Evolutionary conservation across 768 basidiomycete genomes (phyloP), one percentile per base, ranked within the genome.

Genomic region (Chalciporus piperatus): DNA sequence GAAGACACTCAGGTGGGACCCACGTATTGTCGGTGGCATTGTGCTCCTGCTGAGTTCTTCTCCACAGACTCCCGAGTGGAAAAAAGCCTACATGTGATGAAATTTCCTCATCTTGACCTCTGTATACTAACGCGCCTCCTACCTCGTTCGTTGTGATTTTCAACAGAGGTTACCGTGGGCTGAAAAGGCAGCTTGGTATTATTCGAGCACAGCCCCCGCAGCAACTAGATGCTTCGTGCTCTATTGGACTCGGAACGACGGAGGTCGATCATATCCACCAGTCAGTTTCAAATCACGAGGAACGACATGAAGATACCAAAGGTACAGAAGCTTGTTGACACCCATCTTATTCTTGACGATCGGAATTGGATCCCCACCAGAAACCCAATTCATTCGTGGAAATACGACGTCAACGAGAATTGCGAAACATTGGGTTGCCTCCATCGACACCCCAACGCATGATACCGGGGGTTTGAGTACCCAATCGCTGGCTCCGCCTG

Each of bases 91-190:
- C 47, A 70, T 69, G 69, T 70, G 55, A 50, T 41, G 45, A 17
- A 23, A 46, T 44, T 8, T 22, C 46, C 32, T 39, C 32, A n/a
- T 44, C 35, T 14, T 6, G 12, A 10, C 23, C 5, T 6, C 17
- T 19, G 20, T 33, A 3, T 16, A 5, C 54, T 57, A 23, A 53
- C 51, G 14, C 39, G 20, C 6, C 8, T 42, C 46, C 25, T 39
- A 4, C 11, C 16, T 22, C 32, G 43, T 9, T 27, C 7, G 51
- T 39, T 25, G 16, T 25, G 39, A 50, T n/a, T 16, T 42, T 23
- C 28, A 33, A 32, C 56, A 91, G 89, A 63, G 81, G 91, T 64
- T 92, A 91, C 60, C 77, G 78, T 2, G 80, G 76, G 9, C 78
- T 92, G 14, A 90, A 90, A 68, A 84, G 80, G 55, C 74, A 76